These are phyloP conservation scores for Lachancea cidri DNA, from an alignment of 805 yeast species.

Conservation along the genomic window DNA sequence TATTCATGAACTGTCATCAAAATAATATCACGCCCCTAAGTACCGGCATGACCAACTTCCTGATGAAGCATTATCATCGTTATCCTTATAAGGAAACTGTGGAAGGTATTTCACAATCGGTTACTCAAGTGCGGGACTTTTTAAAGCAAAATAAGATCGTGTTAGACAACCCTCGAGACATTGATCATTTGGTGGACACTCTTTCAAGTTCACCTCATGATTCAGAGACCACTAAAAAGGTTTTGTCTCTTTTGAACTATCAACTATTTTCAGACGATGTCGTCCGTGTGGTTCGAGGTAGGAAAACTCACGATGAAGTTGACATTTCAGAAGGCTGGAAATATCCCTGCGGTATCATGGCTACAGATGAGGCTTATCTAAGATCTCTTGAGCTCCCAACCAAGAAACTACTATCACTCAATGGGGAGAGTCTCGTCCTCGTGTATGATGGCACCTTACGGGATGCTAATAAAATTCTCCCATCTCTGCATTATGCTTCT, in stretches of 20 bases:
- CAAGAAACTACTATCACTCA: constrained; percentile 23
- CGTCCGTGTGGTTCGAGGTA: constrained; percentile 29
- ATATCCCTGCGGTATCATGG: constrained; percentile 23
- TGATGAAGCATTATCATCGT: constrained; percentile 17
- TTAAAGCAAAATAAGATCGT: constrained; percentile 14
- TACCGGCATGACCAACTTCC: constrained; percentile 14
- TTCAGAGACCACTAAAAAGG: constrained; percentile 15
- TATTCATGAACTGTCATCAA: constrained; percentile 21
- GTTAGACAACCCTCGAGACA: constrained; percentile 10
- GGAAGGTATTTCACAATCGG: constrained; percentile 13
- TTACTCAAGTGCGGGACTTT: constrained; percentile 13
- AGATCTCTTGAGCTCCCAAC: constrained; percentile 23
- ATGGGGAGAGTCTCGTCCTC: constrained; percentile 19
- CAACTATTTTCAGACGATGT: constrained; percentile 25
- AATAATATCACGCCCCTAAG: constrained; percentile 18
- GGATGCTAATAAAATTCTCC: constrained; percentile 25
- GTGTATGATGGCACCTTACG: constrained; percentile 27
- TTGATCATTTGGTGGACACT: constrained; percentile 18
- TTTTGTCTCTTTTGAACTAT: constrained; percentile 22
- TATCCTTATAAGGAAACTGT: constrained; percentile 16
- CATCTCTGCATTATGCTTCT: constrained; percentile 24
- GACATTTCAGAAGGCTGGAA: constrained; percentile 32
- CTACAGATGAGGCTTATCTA: constrained; percentile 27
- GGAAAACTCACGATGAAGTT: constrained; percentile 21
- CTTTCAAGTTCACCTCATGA: constrained; percentile 13